Conservation (phyloP, 2,329 filamentous ascomycete genomes). For the Domatiomyces globalis region DNA sequence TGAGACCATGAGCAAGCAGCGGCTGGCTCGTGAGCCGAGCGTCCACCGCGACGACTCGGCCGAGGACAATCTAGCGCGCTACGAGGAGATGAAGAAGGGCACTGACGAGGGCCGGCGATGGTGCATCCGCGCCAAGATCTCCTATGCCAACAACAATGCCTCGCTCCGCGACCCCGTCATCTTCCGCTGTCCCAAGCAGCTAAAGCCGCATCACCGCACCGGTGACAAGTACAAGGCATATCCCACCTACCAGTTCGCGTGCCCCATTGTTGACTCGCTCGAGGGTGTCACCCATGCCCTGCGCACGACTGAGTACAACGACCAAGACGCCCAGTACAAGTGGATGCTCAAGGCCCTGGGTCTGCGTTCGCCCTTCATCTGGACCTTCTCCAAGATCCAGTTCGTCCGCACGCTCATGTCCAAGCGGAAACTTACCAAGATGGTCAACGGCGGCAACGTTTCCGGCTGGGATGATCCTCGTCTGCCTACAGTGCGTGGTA, state of each 20-base stretch:
- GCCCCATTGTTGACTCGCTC: conserved; percentile 47
- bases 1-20: conserved; percentile 72
- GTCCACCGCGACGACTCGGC: conserved; percentile 61
- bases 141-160: conserved; percentile 83
- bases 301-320: conserved; percentile 47
- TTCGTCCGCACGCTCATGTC: conserved; percentile 38
- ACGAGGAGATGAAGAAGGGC: conserved; percentile 86
- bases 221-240: conserved; percentile 53
- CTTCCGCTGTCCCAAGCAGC: conserved; percentile 66
- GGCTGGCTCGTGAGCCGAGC: conserved; percentile 71
- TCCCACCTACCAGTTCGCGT: conserved; percentile 53
- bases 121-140: conserved; percentile 92
- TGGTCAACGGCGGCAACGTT: conserved; percentile 34
- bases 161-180: conserved; percentile 94
- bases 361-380: conserved; percentile 34
- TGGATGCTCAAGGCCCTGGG: conserved; percentile 37
- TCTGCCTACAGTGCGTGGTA: conserved; percentile 38
- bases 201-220: conserved; percentile 47
- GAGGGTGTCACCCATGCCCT: conserved; percentile 53
- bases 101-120: conserved; percentile 64
- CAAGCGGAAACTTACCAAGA: conserved; percentile 38
- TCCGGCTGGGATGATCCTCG: conserved; percentile 40
- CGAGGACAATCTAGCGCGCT: conserved; percentile 73
- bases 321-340: conserved; percentile 38
- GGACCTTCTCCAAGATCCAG: conserved; percentile 41